phyloP scores from a whole-genome alignment of 1,139 yeast species.

The Suhomyces terraborum region DNA sequence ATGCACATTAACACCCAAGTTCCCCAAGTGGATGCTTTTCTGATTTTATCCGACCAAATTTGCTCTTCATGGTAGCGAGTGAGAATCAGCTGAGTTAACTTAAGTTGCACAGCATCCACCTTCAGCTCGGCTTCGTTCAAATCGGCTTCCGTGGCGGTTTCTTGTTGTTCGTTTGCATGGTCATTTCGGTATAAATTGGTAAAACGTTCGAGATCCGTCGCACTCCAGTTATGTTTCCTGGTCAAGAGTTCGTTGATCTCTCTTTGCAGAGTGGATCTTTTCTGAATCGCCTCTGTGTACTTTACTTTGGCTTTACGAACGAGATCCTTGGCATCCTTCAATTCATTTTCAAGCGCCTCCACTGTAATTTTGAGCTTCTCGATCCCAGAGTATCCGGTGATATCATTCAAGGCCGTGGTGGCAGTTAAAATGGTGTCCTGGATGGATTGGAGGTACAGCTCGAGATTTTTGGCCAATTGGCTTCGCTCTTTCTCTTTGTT shows the following conservation, averaged over 20 bases:
- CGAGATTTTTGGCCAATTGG: conserved; percentile 39
- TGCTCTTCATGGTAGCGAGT: conserved; percentile 96
- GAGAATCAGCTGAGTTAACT: conserved; percentile 73
- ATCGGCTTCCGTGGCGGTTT: conserved; percentile 50
- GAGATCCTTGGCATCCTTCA: conserved; percentile 50
- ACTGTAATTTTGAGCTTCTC: conserved; percentile 69
- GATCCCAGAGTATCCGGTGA: conserved; percentile 87
- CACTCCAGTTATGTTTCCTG: conserved; percentile 79
- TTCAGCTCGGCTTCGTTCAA: conserved; percentile 59
- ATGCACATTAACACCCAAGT: conserved; percentile 89
- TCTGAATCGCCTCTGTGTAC: conserved; percentile 65
- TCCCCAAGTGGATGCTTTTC: conserved; percentile 96
- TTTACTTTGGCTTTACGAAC: conserved; percentile 53
- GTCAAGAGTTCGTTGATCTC: conserved; percentile 88
- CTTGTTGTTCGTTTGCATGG: conserved; percentile 70
- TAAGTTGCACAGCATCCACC: conserved; percentile 72
- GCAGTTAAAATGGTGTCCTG: conserved; percentile 70
- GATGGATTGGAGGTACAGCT: conserved; percentile 58
- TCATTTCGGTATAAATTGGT: conserved; percentile 80
- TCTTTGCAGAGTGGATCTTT: conserved; percentile 71
- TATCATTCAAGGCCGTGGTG: conserved; percentile 77
- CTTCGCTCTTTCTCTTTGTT: conserved; percentile 28
- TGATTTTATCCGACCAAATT: conserved; percentile 94
- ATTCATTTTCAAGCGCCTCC: conserved; percentile 49
- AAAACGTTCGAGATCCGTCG: conserved; percentile 77